Base-by-base conservation (phyloP, 192 early-diverging fungal species). In the Rhizophagus sp. region DNA sequence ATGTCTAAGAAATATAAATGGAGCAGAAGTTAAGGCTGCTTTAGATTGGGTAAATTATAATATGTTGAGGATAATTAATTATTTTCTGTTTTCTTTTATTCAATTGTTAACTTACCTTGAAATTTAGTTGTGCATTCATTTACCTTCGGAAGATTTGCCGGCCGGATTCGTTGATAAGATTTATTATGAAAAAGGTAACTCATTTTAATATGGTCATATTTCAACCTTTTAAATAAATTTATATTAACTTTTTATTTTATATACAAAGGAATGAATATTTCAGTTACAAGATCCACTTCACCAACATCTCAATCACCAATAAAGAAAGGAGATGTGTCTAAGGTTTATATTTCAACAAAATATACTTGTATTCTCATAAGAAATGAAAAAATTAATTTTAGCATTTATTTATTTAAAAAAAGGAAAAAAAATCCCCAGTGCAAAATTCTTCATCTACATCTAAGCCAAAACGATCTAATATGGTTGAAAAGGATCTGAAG, bases 21-120 rank as follows among this genome's bases (percentile, higher is more conserved):
- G 85, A 17, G 74, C 79, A 19, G 78, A 83, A 25, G 78, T 88
- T 10, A 83, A 85, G 15, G 83, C 82, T 77, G 78, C 85, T 12
- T 68, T 90, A 12, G 88, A 88, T 80, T 90, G 89, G 89, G 89
- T 90, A 90, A 39, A 62, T 47, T 47, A 68, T 33, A 6, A 1
- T 75, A 17, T 3, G 13, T 30, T 49, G 57, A 27, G 22, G 13
- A 22, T 62, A 44, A 57, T 47, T 25, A 73, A 33, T 33, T 80
- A 12, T 34, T 52, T 44, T 72, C 6, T 30, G 1, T 30, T 75
- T 44, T 72, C 6, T 78, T 36, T 69, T 80, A n/a, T 62, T 57
- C 15, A 6, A 11, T 22, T 9, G 2, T 62, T 4, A 11, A 80
- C 4, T 10, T 57, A 24, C 25, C 0, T 61, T n/a, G 39, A 34